Evolutionary conservation across 768 basidiomycete species (phyloP), one percentile per base, ranked within the genome.

Genomic region (Coprinopsis sp.): DNA sequence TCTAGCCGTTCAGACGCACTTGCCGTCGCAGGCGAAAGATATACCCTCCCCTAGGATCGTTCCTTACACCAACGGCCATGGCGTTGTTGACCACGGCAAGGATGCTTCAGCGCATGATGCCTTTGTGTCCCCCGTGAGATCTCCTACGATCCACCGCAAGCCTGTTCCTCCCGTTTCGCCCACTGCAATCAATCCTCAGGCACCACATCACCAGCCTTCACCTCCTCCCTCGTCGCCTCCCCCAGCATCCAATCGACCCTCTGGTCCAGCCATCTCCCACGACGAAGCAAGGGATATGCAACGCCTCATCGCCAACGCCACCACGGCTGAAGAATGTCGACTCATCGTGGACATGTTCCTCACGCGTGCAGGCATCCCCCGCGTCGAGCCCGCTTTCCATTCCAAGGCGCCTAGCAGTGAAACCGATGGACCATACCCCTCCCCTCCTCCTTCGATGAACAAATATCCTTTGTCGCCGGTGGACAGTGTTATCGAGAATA

Each of bases 341-440:
- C 69, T 93, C 33, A 81, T 94, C 47, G 73, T 91, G 23, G 84
- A 90, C 52, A 87, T 91, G 71, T 86, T 88, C 66, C 69, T 95
- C 48, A 73, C 79, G 11, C 81, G 80, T 24, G 33, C 18, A 21
- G 33, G 30, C 6, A 44, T 25, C 42, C 11, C 22, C 22, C 12
- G 12, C 64, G 18, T 49, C 51, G 45, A 69, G 25, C 51, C 61
- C 21, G 59, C 66, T n/a, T n/a, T n/a, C n/a, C n/a, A n/a, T n/a
- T n/a, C n/a, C n/a, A n/a, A n/a, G n/a, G n/a, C n/a, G n/a, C n/a
- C n/a, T n/a, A n/a, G n/a, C n/a, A n/a, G n/a, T 34, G 57, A 57
- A 37, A 61, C 62, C 24, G 58, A 60, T 10, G 60, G 61, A 36
- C 54, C 68, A 11, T 59, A 63, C 42, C 61, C 68, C 19, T 60